A percentile compares a stretch with the other conserved stretches of the same genome.
Evolutionary conservation across 106 monocot species (phyloP).

Genomic region (Allium cepa): DNA sequence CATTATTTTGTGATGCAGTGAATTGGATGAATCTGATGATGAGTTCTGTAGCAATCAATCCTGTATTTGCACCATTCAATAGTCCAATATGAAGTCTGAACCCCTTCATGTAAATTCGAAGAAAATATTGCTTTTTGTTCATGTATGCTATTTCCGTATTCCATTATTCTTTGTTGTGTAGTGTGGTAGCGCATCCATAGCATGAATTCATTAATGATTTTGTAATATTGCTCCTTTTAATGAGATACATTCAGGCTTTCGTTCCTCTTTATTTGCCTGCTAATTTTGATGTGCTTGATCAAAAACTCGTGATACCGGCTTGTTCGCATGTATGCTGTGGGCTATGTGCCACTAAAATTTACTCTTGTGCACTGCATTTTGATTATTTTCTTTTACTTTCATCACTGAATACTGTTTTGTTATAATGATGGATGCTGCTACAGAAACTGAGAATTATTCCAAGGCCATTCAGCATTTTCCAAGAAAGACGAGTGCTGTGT

Average conservation of each 20-base stretch:
- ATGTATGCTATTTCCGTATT: constrained; percentile 2
- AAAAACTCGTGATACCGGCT: too few relatives aligned
- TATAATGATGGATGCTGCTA: too few relatives aligned
- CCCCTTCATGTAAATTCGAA: constrained; percentile 5
- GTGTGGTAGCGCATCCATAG: not conserved
- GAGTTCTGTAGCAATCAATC: constrained; percentile 3
- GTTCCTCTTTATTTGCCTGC: not conserved
- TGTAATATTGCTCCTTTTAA: not conserved
- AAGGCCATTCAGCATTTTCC: too few relatives aligned
- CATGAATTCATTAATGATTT: not conserved
- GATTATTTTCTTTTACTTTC: too few relatives aligned
- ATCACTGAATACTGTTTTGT: too few relatives aligned
- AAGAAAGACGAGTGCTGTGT: too few relatives aligned
- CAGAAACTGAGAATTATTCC: too few relatives aligned
- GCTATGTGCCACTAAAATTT: too few relatives aligned
- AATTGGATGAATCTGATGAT: constrained; percentile 1
- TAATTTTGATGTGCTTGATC: too few relatives aligned
- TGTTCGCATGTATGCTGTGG: too few relatives aligned
- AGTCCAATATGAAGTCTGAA: not conserved
- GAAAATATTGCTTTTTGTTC: not conserved
- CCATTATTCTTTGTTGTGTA: constrained; percentile 3
- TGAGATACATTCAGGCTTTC: not conserved
- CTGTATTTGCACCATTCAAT: constrained; percentile 2
- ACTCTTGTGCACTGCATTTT: too few relatives aligned
- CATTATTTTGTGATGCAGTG: constrained; percentile 6